Conservation (phyloP, 345 rosid genomes). For the Citrus maxima region DNA sequence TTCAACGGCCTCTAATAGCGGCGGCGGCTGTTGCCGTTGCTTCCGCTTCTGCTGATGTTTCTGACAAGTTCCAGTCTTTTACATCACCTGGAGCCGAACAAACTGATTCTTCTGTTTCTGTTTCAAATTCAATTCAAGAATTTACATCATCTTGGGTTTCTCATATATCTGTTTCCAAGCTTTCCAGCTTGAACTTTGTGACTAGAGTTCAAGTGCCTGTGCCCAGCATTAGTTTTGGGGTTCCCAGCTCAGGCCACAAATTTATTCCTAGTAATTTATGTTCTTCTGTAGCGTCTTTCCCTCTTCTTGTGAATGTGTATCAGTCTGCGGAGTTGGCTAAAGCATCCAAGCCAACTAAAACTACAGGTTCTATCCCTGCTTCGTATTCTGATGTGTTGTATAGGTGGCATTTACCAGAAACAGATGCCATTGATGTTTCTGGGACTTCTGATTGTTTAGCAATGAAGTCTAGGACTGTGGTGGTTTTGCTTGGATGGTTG, state of each 20-base stretch:
- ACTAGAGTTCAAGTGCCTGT: slow-evolving; percentile 53
- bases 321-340: slow-evolving; percentile 69
- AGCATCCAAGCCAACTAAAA: slow-evolving; percentile 51
- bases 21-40: slow-evolving; percentile 79
- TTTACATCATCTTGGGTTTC: slow-evolving; percentile 54
- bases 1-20: slow-evolving; percentile 87
- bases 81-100: slow-evolving; percentile 30
- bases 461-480: slow-evolving; percentile 79
- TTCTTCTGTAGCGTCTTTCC: slow-evolving; percentile 40
- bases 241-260: slow-evolving; percentile 28
- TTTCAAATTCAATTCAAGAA: slow-evolving; percentile 32
- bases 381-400: slow-evolving; percentile 60
- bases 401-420: slow-evolving; percentile 89
- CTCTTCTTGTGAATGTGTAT: slow-evolving; percentile 52
- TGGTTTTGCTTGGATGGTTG: slow-evolving; percentile 94
- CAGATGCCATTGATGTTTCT: slow-evolving; percentile 50
- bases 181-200: slow-evolving; percentile 54
- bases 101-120: slow-evolving; percentile 24
- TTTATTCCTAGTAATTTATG: slow-evolving; percentile 19
- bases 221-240: slow-evolving; percentile 44
- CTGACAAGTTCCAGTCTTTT: slow-evolving; percentile 50
- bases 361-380: slow-evolving; percentile 24
- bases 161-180: slow-evolving; percentile 56
- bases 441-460: slow-evolving; percentile 49
- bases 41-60: slow-evolving; percentile 64